Percentiles rank a stretch among this genome's conserved stretches.
Evolutionary conservation across 768 basidiomycete genomes (phyloP).

Genomic region (Plicaturopsis crispa): DNA sequence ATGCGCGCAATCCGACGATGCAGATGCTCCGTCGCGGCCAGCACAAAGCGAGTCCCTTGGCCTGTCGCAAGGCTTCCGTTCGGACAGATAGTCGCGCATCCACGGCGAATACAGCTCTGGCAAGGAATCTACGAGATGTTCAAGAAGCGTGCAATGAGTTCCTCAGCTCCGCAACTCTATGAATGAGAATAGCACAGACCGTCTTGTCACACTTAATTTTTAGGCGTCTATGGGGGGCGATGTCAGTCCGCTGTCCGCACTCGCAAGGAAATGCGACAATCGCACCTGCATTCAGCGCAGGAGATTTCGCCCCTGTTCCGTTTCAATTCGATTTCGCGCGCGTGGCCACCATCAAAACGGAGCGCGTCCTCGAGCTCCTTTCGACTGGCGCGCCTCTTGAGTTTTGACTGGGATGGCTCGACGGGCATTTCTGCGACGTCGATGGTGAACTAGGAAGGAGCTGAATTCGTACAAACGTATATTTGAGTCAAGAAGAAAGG

Average conservation of each 20-base stretch:
- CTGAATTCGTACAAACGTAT: too few relatives aligned
- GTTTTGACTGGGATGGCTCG: constrained; percentile 42
- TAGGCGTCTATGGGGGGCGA: constrained; percentile 34
- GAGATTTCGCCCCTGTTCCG: constrained; percentile 69
- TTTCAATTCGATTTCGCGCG: constrained; percentile 67
- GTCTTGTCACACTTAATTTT: constrained; percentile 83
- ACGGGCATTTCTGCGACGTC: too few relatives aligned
- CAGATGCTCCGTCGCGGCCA: constrained; percentile 61
- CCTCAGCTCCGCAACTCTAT: too few relatives aligned
- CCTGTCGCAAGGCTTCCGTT: constrained; percentile 77
- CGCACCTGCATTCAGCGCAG: constrained; percentile 76
- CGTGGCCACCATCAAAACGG: constrained; percentile 43
- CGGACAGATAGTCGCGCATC: constrained; percentile 64
- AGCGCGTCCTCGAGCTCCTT: constrained; percentile 41
- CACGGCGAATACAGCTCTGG: constrained; percentile 66
- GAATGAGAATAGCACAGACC: too few relatives aligned
- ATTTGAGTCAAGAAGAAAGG: too few relatives aligned
- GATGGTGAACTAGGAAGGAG: too few relatives aligned
- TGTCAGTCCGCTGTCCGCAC: too few relatives aligned
- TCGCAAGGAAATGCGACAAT: constrained; percentile 39
- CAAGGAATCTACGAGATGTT: too few relatives aligned
- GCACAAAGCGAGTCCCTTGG: constrained; percentile 61
- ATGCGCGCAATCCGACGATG: constrained; percentile 49
- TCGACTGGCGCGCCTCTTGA: constrained; percentile 40
- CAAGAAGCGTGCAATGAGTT: too few relatives aligned